Evolutionary conservation across 2,329 filamentous ascomycete species (phyloP).

Genomic region (Aspergillus eucalypticola): DNA sequence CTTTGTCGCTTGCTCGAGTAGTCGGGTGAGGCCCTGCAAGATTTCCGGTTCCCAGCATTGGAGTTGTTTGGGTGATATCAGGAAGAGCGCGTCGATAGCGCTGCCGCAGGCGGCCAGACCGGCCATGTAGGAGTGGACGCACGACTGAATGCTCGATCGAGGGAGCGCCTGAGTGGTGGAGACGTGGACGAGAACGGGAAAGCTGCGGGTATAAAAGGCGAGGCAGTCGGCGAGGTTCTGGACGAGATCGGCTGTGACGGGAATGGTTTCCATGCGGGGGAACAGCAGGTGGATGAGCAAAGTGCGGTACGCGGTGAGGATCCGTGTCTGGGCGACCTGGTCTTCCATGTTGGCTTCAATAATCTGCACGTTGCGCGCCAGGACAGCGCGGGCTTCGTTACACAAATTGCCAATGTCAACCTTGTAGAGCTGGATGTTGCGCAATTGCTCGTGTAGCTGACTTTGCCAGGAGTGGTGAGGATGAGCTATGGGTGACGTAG

Average conservation of each 20-base stretch:
- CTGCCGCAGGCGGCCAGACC: not conserved
- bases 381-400: not conserved
- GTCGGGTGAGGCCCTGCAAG: not conserved
- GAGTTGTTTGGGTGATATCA: not conserved
- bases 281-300: not conserved
- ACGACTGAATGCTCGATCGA: not conserved
- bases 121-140: not conserved
- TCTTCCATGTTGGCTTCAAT: conserved; percentile 1
- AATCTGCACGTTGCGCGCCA: not conserved
- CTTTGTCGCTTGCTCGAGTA: not conserved
- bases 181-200: not conserved
- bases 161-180: not conserved
- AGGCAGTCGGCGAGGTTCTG: not conserved
- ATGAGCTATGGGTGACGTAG: not conserved
- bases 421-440: conserved; percentile 1
- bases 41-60: not conserved
- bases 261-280: not conserved
- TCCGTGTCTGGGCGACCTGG: not conserved
- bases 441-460: not conserved
- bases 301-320: not conserved
- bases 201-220: not conserved
- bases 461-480: not conserved
- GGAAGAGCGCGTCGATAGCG: not conserved
- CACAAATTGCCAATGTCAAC: not conserved
- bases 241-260: not conserved